Evolutionary conservation across 2,329 filamentous ascomycete genomes (phyloP).

Genomic region (Septoria linicola): DNA sequence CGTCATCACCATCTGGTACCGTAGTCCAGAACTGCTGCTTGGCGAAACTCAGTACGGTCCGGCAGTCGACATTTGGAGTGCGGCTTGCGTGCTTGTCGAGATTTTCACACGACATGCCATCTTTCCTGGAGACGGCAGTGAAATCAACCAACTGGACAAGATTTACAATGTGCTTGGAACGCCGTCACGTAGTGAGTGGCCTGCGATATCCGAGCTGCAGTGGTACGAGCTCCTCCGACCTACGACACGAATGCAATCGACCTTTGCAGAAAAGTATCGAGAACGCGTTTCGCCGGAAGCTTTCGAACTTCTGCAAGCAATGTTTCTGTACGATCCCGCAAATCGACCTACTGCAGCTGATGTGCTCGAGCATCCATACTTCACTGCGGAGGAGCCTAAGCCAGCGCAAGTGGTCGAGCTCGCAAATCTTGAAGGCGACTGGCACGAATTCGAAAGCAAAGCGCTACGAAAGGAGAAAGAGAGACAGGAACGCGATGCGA

Average conservation of each 20-base stretch:
- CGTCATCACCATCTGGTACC: slow-evolving; percentile 98
- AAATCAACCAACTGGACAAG: slow-evolving; percentile 93
- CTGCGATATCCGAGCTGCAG: slow-evolving; percentile 84
- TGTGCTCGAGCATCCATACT: slow-evolving; percentile 85
- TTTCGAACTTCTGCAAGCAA: slow-evolving; percentile 75
- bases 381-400: slow-evolving; percentile 74
- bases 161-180: slow-evolving; percentile 93
- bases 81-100: slow-evolving; percentile 92
- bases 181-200: slow-evolving; percentile 81
- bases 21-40: slow-evolving; percentile 83
- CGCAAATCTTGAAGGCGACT: slow-evolving; percentile 80
- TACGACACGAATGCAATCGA: slow-evolving; percentile 66
- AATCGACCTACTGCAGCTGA: slow-evolving; percentile 80
- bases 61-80: slow-evolving; percentile 93
- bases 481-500: slow-evolving; percentile 59
- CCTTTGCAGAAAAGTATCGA: slow-evolving; percentile 81
- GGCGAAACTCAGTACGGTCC: slow-evolving; percentile 89
- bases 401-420: slow-evolving; percentile 80
- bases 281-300: slow-evolving; percentile 75
- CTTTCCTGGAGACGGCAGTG: slow-evolving; percentile 92
- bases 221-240: slow-evolving; percentile 94
- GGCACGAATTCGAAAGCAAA: slow-evolving; percentile 99
- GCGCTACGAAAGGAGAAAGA: slow-evolving; percentile 88
- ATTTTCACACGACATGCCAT: slow-evolving; percentile 93
- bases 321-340: slow-evolving; percentile 86